A percentile compares a stretch with the other conserved stretches of the same genome.
Evolutionary conservation across 768 basidiomycete species (phyloP).

Genomic region (Gloeophyllum trabeum): DNA sequence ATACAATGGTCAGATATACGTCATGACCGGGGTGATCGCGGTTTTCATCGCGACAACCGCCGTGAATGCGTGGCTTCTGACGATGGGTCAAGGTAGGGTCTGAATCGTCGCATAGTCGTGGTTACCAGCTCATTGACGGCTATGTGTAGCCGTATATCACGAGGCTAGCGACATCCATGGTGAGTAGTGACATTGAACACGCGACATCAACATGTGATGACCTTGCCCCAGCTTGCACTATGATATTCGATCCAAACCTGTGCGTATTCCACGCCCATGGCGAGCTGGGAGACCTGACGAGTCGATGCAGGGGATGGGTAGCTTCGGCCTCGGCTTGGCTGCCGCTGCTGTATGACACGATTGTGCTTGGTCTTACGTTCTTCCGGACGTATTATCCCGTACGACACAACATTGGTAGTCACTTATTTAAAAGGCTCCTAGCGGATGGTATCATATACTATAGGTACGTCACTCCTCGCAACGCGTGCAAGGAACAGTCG

Average conservation of each 20-base stretch:
- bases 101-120: too few species aligned
- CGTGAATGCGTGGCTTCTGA: conserved; percentile 45
- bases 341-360: conserved; percentile 27
- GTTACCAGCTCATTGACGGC: too few species aligned
- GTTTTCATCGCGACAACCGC: conserved; percentile 33
- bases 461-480: conserved; percentile 1
- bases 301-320: conserved; percentile 8
- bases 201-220: neutral
- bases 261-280: conserved; percentile 6
- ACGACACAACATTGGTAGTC: conserved; percentile 8
- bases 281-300: neutral
- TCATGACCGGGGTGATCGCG: conserved; percentile 12
- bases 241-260: conserved; percentile 22
- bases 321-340: conserved; percentile 29
- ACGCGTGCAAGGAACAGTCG: too few species aligned
- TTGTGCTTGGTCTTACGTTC: conserved; percentile 21
- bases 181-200: conserved; percentile 9
- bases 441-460: conserved; percentile 25
- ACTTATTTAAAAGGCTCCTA: conserved; percentile 15
- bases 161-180: too few species aligned
- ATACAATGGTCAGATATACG: conserved; percentile 15
- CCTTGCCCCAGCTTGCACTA: conserved; percentile 22
- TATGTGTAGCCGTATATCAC: too few species aligned
- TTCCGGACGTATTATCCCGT: conserved; percentile 17
- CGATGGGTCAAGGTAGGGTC: conserved; percentile 37